Conservation (phyloP, 2,329 filamentous ascomycete genomes). For the Alternaria rosae region DNA sequence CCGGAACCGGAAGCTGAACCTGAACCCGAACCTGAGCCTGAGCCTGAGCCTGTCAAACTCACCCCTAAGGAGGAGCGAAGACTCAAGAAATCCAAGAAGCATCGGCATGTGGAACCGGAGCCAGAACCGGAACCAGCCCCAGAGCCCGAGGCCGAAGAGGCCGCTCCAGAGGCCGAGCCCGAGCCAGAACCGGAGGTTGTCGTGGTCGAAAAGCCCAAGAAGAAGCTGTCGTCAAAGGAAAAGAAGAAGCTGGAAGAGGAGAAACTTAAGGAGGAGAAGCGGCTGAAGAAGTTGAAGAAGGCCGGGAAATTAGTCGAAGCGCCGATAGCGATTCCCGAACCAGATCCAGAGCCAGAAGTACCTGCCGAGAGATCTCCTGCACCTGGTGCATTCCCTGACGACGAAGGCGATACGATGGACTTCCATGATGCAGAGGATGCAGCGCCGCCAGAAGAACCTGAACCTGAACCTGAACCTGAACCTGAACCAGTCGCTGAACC, state of each 20-base stretch:
- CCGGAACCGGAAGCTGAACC: conserved; percentile 16
- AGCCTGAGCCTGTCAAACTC: conserved; percentile 18
- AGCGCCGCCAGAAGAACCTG: conserved; percentile 23
- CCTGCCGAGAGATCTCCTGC: conserved; percentile 49
- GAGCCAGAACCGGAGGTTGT: conserved; percentile 39
- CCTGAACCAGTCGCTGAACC: conserved; percentile 12
- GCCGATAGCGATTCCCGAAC: conserved; percentile 38
- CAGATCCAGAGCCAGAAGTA: conserved; percentile 42
- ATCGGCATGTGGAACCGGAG: conserved; percentile 26
- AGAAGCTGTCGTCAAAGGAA: conserved; percentile 41
- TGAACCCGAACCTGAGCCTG: conserved; percentile 37
- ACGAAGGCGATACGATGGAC: conserved; percentile 51
- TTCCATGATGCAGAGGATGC: conserved; percentile 18
- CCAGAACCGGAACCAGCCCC: conserved; percentile 17
- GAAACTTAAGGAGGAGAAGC: conserved; percentile 23
- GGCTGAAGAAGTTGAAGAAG: conserved; percentile 40
- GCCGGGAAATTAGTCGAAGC: conserved; percentile 34
- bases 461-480: conserved; percentile 39
- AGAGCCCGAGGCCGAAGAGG: conserved; percentile 39
- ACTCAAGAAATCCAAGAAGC: conserved; percentile 17
- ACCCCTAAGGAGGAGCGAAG: conserved; percentile 8
- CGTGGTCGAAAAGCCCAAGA: conserved; percentile 38
- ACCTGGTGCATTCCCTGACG: conserved; percentile 57
- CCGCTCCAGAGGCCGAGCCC: conserved; percentile 14
- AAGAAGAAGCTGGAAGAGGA: conserved; percentile 11